Conservation (phyloP, 2,329 filamentous ascomycete species). For the Trichoderma cornu-damae region DNA sequence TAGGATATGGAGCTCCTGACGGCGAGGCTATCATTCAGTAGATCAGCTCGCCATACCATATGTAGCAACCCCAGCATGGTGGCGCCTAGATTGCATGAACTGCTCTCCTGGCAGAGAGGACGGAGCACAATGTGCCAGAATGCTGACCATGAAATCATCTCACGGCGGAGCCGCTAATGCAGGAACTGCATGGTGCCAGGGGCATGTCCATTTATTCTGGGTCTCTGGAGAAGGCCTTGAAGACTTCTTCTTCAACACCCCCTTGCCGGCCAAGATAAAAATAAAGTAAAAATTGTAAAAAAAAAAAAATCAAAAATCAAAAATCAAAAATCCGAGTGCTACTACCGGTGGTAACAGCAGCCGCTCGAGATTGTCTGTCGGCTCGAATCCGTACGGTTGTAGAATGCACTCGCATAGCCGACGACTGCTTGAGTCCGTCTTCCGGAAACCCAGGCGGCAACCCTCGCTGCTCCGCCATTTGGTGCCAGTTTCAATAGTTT, state of each 20-base stretch:
- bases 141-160: too few species aligned
- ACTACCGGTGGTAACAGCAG: not conserved
- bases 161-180: slow-evolving; percentile 22
- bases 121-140: not conserved
- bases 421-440: too few species aligned
- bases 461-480: not conserved
- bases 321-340: not conserved
- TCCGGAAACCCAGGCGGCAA: not conserved
- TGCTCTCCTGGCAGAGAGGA: not conserved
- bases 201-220: slow-evolving; percentile 9
- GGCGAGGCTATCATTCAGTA: not conserved
- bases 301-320: too few species aligned
- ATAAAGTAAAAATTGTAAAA: too few species aligned
- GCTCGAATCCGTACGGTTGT: not conserved
- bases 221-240: not conserved
- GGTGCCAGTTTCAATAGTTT: not conserved
- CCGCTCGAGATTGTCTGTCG: not conserved
- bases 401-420: not conserved
- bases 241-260: slow-evolving; percentile 5
- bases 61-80: not conserved
- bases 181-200: slow-evolving; percentile 22
- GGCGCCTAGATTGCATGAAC: slow-evolving; percentile 1
- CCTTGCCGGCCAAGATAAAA: slow-evolving; percentile 8
- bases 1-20: not conserved
- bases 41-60: not conserved